Base-by-base conservation (phyloP, 805 yeast species). In the Yamadazyma nakazawae region DNA sequence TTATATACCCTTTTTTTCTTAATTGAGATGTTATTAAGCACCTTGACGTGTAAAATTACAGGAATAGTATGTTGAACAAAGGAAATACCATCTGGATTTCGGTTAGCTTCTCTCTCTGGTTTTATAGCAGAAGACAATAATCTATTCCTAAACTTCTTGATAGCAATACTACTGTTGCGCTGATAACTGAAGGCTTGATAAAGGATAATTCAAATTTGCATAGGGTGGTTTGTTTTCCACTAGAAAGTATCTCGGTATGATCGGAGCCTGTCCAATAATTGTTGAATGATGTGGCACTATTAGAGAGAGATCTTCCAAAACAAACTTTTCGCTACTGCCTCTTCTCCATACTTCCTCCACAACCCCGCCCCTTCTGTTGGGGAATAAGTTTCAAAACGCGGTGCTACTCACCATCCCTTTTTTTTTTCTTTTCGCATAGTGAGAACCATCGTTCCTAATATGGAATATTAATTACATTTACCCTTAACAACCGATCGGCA, bases 361-460 rank as follows among this genome's bases (percentile, higher is more conserved):
- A 37, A 10, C 39, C 39, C 32, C 42, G 32, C 34, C 24, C 9
- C 9, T 41, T 24, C 13, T 41, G 24, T 14, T 21, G 31, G 28
- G 14, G 32, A 34, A 34, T 25, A 17, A 41, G 37, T 41, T 41
- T 41, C 37, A 41, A 21, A 12, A 42, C 39, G 45, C 45, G 40
- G 35, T 42, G 43, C 14, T 18, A 16, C 35, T n/a, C 14, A 17
- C 35, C 37, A 41, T 34, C 36, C 31, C 32, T 32, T 34, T 30
- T 34, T 21, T 17, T 21, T 10, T 9, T 3, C n/a, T 25, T 25
- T 16, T 17, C 19, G 37, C 37, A 16, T 10, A 34, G 37, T 10
- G 8, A n/a, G 17, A 10, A 17, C 31, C 41, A 38, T 10, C 32
- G 34, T 38, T 38, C 32, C 41, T n/a, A 38, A 16, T 38, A 13